Conservation (phyloP, 441 rosid genomes). For the Brassica balearica region DNA sequence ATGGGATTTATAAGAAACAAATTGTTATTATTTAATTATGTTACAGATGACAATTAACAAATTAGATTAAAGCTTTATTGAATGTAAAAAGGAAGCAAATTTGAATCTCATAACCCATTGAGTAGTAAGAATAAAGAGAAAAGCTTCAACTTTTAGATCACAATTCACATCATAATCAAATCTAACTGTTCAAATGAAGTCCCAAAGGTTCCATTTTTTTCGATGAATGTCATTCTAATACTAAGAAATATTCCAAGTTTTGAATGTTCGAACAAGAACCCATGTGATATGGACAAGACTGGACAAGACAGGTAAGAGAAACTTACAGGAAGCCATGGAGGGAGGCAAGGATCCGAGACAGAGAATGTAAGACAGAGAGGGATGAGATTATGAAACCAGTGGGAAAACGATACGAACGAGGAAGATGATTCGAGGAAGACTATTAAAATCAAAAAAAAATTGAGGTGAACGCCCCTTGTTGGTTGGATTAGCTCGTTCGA, state of each 20-base stretch:
- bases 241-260: not conserved
- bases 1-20: not conserved
- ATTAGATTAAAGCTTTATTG: not conserved
- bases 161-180: not conserved
- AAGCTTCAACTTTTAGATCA: not conserved
- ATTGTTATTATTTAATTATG: not conserved
- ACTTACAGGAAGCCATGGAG: constrained; percentile 81
- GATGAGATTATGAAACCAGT: constrained; percentile 13
- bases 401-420: constrained; percentile 35
- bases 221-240: not conserved
- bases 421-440: constrained; percentile 16
- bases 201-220: constrained; percentile 1
- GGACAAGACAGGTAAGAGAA: constrained; percentile 27
- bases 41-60: constrained; percentile 6
- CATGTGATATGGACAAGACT: constrained; percentile 3
- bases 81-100: too few species aligned
- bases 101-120: too few species aligned
- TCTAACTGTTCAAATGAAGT: constrained; percentile 30
- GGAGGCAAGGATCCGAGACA: constrained; percentile 15
- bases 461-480: constrained; percentile 39
- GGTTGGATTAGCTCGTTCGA: constrained; percentile 44
- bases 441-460: constrained; percentile 24
- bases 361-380: constrained; percentile 8
- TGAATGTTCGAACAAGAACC: constrained; percentile 12
- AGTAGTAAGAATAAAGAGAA: not conserved